Conservation (phyloP, 2,329 filamentous ascomycete genomes). For the Ophiostoma novo-ulmi region DNA sequence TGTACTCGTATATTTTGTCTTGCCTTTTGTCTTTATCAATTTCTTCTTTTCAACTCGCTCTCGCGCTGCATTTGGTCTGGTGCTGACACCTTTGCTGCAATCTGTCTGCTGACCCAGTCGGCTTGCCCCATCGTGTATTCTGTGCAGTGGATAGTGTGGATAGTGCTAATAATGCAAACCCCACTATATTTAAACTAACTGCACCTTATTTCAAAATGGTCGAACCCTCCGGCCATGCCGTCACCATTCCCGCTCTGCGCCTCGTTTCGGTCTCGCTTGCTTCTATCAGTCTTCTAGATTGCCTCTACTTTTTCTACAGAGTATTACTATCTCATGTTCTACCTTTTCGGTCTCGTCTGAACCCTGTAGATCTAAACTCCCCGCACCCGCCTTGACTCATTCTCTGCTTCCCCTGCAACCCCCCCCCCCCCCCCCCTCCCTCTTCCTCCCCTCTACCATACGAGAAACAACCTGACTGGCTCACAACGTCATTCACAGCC, state of each 20-base stretch:
- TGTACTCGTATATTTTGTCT: neutral
- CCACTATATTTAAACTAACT: neutral
- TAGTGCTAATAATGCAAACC: neutral
- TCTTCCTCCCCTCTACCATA: neutral
- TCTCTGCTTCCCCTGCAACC: no score
- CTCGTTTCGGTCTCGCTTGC: slow-evolving; percentile 1
- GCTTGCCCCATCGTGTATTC: neutral
- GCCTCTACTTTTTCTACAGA: neutral
- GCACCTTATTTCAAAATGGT: neutral
- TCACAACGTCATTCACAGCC: neutral
- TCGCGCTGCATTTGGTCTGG: slow-evolving; percentile 3
- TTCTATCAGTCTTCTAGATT: neutral
- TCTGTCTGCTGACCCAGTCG: neutral
- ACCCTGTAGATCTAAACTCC: neutral
- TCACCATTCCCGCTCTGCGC: neutral
- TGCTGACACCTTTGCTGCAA: neutral
- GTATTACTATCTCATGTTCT: neutral
- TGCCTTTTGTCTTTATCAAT: neutral
- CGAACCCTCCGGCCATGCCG: slow-evolving; percentile 7
- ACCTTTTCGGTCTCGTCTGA: neutral
- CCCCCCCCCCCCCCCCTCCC: neutral
- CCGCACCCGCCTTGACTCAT: neutral
- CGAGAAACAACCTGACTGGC: neutral
- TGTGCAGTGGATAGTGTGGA: neutral
- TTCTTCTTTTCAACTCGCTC: neutral